These are phyloP conservation scores for Euphrasia confusa DNA, from an alignment of 257 asterid species.

Conservation along the genomic window DNA sequence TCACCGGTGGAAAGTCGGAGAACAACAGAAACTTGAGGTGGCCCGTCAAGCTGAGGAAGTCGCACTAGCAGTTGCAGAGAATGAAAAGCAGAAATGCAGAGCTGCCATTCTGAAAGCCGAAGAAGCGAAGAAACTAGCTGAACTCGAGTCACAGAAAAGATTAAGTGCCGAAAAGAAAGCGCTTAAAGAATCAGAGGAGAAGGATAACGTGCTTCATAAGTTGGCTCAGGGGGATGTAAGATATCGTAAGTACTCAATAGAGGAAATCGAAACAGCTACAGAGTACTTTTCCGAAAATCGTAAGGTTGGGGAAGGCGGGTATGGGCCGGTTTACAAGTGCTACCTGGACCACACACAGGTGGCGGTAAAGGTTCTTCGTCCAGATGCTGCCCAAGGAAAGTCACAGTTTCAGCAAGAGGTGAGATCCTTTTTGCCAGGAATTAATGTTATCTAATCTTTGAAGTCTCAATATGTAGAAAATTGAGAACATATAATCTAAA, in stretches of 20 bases:
- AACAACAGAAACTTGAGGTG: constrained; percentile 61
- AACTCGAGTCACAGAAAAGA: constrained; percentile 77
- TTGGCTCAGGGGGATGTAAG: constrained; percentile 56
- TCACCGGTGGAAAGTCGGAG: constrained; percentile 79
- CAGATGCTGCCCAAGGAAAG: constrained; percentile 95
- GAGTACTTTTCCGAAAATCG: constrained; percentile 50
- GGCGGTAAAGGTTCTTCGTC: constrained; percentile 87
- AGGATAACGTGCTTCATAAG: constrained; percentile 50
- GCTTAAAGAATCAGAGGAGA: constrained; percentile 65
- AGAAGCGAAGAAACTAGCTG: constrained; percentile 82
- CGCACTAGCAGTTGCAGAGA: constrained; percentile 73
- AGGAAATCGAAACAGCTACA: constrained; percentile 81
- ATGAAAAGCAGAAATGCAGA: constrained; percentile 67
- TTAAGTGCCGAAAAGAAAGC: constrained; percentile 71
- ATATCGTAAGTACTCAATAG: constrained; percentile 69
- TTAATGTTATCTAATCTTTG: neutral
- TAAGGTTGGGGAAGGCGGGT: constrained; percentile 93
- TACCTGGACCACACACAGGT: constrained; percentile 76
- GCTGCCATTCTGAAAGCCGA: constrained; percentile 85
- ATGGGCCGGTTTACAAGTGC: constrained; percentile 83
- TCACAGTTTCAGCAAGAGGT: constrained; percentile 98
- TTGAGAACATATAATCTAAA: neutral
- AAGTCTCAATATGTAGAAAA: neutral
- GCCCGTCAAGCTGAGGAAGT: constrained; percentile 73
- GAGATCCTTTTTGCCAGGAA: neutral